Conservation (phyloP, 2,329 filamentous ascomycete genomes). For the Sporothrix globosa region DNA sequence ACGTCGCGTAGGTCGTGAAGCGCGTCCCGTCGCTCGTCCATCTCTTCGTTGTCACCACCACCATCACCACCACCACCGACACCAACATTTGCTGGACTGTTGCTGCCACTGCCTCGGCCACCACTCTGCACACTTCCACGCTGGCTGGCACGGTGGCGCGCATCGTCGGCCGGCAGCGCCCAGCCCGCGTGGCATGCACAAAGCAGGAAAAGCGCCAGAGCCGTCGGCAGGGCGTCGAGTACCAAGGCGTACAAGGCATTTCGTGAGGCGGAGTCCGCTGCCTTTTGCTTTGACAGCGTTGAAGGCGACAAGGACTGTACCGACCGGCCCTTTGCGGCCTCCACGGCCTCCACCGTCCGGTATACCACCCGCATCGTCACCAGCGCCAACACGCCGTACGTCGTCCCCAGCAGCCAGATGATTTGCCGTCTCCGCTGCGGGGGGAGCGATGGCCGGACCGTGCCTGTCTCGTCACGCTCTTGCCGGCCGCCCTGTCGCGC, state of each 20-base stretch:
- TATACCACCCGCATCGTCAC: slow-evolving; percentile 12
- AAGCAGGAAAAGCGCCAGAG: slow-evolving; percentile 17
- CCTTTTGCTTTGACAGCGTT: neutral
- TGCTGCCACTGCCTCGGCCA: neutral
- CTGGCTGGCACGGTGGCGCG: neutral
- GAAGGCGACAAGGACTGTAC: neutral
- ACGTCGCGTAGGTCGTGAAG: neutral
- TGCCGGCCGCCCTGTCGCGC: slow-evolving; percentile 15
- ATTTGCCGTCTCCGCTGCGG: neutral
- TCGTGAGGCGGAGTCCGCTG: neutral
- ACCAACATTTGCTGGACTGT: neutral
- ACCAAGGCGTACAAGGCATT: neutral
- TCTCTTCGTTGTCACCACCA: neutral
- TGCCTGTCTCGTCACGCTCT: neutral
- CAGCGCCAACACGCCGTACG: slow-evolving; percentile 16
- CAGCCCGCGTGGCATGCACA: slow-evolving; percentile 17
- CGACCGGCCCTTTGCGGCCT: neutral
- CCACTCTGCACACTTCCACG: neutral
- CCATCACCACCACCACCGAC: neutral
- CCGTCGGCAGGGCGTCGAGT: slow-evolving; percentile 2
- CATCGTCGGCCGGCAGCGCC: slow-evolving; percentile 19
- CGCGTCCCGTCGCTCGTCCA: neutral
- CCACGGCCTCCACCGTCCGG: neutral
- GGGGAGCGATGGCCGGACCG: neutral
- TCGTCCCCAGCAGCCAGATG: slow-evolving; percentile 19